A percentile compares a stretch with the other conserved stretches of the same genome.
phyloP scores from a whole-genome alignment of 2,329 filamentous ascomycete species.

The Penicillium paneum region DNA sequence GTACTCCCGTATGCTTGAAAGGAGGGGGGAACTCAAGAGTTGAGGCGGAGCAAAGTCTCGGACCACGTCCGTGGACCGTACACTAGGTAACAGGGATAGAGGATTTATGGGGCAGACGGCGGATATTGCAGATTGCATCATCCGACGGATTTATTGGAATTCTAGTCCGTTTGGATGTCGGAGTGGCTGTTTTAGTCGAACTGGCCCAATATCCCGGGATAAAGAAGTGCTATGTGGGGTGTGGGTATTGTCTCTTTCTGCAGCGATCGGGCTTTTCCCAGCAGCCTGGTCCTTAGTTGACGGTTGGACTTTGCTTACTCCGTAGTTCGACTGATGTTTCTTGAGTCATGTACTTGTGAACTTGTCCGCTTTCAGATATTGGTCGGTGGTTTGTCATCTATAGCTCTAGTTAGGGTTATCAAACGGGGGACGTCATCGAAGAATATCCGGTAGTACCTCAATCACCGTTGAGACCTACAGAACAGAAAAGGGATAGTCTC shows the following conservation, averaged over 20 bases:
- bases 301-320: background rate
- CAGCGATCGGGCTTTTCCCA: constrained; percentile 1
- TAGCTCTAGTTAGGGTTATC: background rate
- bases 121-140: background rate
- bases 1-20: background rate
- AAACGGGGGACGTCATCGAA: background rate
- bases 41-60: background rate
- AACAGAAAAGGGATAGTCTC: background rate
- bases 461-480: background rate
- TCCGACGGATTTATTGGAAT: background rate
- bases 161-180: background rate
- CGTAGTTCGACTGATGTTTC: too few species aligned
- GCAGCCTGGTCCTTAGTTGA: background rate
- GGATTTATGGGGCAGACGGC: background rate
- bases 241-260: constrained; percentile 2
- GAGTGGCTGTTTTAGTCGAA: background rate
- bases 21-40: background rate
- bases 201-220: background rate
- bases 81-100: background rate
- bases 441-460: background rate
- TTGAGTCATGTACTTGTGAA: background rate
- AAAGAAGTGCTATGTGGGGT: background rate
- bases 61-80: background rate
- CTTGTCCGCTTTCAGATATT: background rate
- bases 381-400: background rate